These are phyloP conservation scores for Crithidia bombi DNA, from an alignment of 208 protist genomes.

Conservation along the genomic window DNA sequence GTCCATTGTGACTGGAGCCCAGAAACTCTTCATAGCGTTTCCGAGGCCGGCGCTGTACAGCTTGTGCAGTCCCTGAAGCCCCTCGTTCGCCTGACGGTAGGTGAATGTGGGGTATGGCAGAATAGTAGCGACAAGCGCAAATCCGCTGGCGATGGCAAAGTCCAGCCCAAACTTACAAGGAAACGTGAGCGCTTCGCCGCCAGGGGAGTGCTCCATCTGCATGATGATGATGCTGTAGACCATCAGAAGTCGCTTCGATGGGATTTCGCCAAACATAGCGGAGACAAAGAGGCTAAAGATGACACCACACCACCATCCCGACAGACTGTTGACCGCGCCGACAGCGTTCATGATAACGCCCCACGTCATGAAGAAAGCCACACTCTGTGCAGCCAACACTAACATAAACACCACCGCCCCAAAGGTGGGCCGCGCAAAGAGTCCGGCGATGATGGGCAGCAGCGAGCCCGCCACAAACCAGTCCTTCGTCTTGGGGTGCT, in stretches of 20 bases:
- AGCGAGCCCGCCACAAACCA: conserved; percentile 41
- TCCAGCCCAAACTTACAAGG: conserved; percentile 41
- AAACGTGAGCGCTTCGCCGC: conserved; percentile 34
- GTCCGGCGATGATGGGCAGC: conserved; percentile 36
- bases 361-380: conserved; percentile 38
- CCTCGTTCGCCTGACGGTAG: conserved; percentile 38
- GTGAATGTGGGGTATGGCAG: conserved; percentile 60
- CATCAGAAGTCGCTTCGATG: conserved; percentile 54
- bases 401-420: conserved; percentile 49
- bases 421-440: conserved; percentile 40
- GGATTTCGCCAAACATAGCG: conserved; percentile 59
- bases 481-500: conserved; percentile 36
- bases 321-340: conserved; percentile 32
- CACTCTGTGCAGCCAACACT: conserved; percentile 33
- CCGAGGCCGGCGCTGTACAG: conserved; percentile 50
- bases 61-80: conserved; percentile 46
- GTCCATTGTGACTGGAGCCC: conserved; percentile 55
- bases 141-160: conserved; percentile 47
- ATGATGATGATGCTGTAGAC: conserved; percentile 63
- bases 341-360: conserved; percentile 56
- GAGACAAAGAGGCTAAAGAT: conserved; percentile 45
- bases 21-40: conserved; percentile 66
- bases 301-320: conserved; percentile 69
- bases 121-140: conserved; percentile 39
- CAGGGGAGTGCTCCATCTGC: conserved; percentile 55